These are phyloP conservation scores for Yamadazyma phyllophila DNA, from an alignment of 805 yeast species.

Conservation along the genomic window DNA sequence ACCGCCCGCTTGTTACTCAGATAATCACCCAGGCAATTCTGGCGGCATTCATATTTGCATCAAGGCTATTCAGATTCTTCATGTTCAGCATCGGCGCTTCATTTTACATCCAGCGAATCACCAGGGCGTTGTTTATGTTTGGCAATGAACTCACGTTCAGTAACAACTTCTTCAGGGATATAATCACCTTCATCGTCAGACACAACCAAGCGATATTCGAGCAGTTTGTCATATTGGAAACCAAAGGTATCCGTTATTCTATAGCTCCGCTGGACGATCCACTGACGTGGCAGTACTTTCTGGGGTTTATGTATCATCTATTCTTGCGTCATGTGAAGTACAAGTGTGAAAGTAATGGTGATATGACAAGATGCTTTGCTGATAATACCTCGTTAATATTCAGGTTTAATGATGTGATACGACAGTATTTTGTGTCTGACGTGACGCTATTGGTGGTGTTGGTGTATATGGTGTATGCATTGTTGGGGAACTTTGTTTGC, in stretches of 20 bases:
- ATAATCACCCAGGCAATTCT: constrained; percentile 2
- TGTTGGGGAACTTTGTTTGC: constrained; percentile 21
- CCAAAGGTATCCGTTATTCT: constrained; percentile 1
- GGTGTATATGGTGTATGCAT: constrained; percentile 19
- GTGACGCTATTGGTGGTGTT: constrained; percentile 7
- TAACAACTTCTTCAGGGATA: constrained; percentile 25
- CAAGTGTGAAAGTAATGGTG: constrained; percentile 3
- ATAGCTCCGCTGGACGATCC: constrained; percentile 3
- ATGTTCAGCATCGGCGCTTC: constrained; percentile 17
- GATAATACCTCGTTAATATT: constrained; percentile 15
- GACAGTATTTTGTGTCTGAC: neutral
- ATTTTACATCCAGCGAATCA: constrained; percentile 19
- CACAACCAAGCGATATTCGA: constrained; percentile 6
- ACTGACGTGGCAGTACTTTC: constrained; percentile 1
- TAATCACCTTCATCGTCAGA: constrained; percentile 24
- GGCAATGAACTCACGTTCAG: constrained; percentile 30
- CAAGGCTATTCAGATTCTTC: constrained; percentile 14
- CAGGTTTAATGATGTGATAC: constrained; percentile 18
- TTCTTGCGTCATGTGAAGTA: neutral
- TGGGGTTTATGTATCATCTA: constrained; percentile 1
- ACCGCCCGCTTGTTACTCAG: constrained; percentile 8
- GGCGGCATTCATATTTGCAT: constrained; percentile 6
- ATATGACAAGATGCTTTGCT: constrained; percentile 4
- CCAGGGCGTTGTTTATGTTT: constrained; percentile 20
- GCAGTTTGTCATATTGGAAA: neutral